Conservation (phyloP, 192 early-diverging fungal species). For the Coemansia sp. region DNA sequence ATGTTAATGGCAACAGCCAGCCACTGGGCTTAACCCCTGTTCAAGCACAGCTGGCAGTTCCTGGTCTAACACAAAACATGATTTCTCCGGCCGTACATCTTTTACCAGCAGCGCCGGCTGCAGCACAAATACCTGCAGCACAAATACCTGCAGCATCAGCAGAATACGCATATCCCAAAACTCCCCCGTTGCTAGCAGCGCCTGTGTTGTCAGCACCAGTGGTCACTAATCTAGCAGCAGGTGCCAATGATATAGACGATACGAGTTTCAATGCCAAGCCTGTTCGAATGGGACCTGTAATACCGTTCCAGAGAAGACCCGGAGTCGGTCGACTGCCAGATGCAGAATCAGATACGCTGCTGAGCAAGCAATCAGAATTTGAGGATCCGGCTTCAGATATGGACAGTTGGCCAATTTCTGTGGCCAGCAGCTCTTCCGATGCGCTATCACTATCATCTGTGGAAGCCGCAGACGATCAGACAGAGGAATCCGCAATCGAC, state of each 20-base stretch:
- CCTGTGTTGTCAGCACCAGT: neutral
- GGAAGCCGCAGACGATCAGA: neutral
- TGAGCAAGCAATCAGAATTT: neutral
- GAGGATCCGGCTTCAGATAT: neutral
- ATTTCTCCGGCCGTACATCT: neutral
- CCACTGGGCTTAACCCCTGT: neutral
- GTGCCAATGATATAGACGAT: neutral
- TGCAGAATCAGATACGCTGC: neutral
- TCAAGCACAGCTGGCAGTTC: slow-evolving; percentile 5
- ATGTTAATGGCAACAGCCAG: slow-evolving; percentile 7
- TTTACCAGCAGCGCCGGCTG: neutral
- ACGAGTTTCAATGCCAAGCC: neutral
- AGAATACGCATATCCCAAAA: neutral
- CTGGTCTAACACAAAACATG: neutral
- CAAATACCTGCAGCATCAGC: too few species aligned
- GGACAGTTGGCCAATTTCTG: slow-evolving; percentile 10
- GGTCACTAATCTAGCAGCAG: neutral
- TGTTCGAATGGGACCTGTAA: neutral
- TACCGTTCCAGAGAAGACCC: slow-evolving; percentile 1
- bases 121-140: neutral
- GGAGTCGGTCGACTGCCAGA: neutral
- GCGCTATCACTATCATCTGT: neutral
- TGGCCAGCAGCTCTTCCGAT: neutral
- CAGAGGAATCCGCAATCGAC: neutral
- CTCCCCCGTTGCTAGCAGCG: neutral